These are phyloP conservation scores for Boletus rubroflammeus DNA, from an alignment of 768 basidiomycete genomes.

Conservation along the genomic window DNA sequence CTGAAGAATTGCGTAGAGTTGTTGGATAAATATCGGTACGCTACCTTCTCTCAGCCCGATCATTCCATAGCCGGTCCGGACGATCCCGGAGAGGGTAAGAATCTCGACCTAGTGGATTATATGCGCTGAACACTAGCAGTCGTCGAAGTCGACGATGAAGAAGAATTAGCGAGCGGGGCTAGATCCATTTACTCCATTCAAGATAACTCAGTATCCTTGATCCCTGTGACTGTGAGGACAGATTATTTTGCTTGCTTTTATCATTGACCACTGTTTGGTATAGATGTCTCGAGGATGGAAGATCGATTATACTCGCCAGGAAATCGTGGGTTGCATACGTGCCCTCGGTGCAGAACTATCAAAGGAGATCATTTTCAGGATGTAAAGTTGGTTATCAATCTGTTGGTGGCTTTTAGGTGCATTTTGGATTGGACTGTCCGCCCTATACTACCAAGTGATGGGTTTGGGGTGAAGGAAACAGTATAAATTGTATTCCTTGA, in stretches of 20 bases:
- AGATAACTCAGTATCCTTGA: slow-evolving; percentile 17
- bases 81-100: slow-evolving; percentile 27
- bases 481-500: neutral
- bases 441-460: neutral
- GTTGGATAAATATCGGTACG: slow-evolving; percentile 69
- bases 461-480: neutral
- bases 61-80: slow-evolving; percentile 42
- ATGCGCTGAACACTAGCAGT: slow-evolving; percentile 16
- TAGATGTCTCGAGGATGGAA: slow-evolving; percentile 30
- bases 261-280: slow-evolving; percentile 4
- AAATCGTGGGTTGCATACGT: slow-evolving; percentile 40
- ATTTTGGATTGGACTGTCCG: neutral
- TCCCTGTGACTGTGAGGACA: slow-evolving; percentile 25
- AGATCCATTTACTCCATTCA: slow-evolving; percentile 26
- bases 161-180: slow-evolving; percentile 18
- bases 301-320: slow-evolving; percentile 28
- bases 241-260: neutral
- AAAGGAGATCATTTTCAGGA: slow-evolving; percentile 37
- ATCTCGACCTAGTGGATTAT: neutral
- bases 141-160: slow-evolving; percentile 11
- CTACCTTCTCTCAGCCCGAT: slow-evolving; percentile 62
- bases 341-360: slow-evolving; percentile 44
- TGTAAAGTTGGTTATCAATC: slow-evolving; percentile 9
- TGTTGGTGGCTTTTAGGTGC: neutral
- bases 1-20: slow-evolving; percentile 53